Evolutionary conservation across 768 basidiomycete species (phyloP), one percentile per base, ranked within the genome.

Genomic region (Termitomyces titanicus): DNA sequence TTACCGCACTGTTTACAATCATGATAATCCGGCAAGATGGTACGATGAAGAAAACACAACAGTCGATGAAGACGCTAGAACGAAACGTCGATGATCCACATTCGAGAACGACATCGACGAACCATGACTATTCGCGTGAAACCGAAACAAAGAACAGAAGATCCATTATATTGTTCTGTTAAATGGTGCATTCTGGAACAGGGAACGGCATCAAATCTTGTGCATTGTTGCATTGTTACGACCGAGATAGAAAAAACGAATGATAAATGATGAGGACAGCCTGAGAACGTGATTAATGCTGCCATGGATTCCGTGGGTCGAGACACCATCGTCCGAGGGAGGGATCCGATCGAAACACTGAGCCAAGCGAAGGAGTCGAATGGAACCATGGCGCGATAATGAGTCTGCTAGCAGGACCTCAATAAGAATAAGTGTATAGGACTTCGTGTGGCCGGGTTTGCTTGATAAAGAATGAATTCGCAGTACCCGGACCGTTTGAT

Each of bases 391-490:
- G 38, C 29, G 43, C 34, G 37, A 37, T 31, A 31, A 12, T 24
- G 13, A 24, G 38, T 29, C 18, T 42, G 15, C 27, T 35, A 40
- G 47, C 22, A 47, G 15, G 37, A 12, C 50, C 15, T 46, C 1
- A 5, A 22, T 0, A 27, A 11, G n/a, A 10, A n/a, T 46, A 18
- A n/a, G 38, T 13, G 47, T 11, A 27, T 3, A 31, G 9, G 15
- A 33, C 33, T 25, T 25, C 18, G 9, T 37, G 46, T 37, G 22
- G 49, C 42, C 44, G 15, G 35, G 42, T 17, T 46, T 51, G 48
- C 53, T 55, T 51, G 57, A 58, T 58, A 58, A 54, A 58, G 53
- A 29, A 33, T 51, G 25, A 39, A 22, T 13, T 51, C 38, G 49
- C 53, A 33, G 40, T 17, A 11, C 38, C 45, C 48, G 53, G 43